Conservation (phyloP, 2,329 filamentous ascomycete genomes). For the Alternaria ethzedia region DNA sequence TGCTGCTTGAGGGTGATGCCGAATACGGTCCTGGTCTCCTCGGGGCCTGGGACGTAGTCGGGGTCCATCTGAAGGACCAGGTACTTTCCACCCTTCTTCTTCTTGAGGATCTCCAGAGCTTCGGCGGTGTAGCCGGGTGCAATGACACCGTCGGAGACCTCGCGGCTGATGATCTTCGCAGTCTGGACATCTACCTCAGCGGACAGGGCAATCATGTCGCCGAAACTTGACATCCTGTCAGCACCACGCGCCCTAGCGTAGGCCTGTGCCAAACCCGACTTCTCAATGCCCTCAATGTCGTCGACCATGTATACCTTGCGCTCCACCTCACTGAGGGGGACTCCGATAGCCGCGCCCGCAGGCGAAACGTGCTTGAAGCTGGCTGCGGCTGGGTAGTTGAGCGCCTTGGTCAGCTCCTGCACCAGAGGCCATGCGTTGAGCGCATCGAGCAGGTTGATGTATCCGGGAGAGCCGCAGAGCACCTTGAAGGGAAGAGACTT, state of each 20-base stretch:
- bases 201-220: constrained; percentile 92
- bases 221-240: constrained; percentile 98
- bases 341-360: constrained; percentile 91
- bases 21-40: constrained; percentile 87
- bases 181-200: constrained; percentile 82
- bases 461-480: constrained; percentile 85
- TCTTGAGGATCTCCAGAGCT: constrained; percentile 87
- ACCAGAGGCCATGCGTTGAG: constrained; percentile 97
- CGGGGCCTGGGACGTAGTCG: constrained; percentile 74
- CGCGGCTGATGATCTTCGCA: constrained; percentile 95
- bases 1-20: constrained; percentile 87
- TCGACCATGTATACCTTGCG: constrained; percentile 98
- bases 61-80: constrained; percentile 94
- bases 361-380: constrained; percentile 99
- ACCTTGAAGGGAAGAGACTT: constrained; percentile 92
- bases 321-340: constrained; percentile 84
- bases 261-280: constrained; percentile 85
- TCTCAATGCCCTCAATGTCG: constrained; percentile 88
- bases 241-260: constrained; percentile 95
- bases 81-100: constrained; percentile 99
- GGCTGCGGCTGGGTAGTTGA: constrained; percentile 87
- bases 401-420: constrained; percentile 90
- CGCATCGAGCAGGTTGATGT: constrained; percentile 96
- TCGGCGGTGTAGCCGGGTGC: constrained; percentile 85
- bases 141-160: constrained; percentile 97